Evolutionary conservation across 139 green algal genomes (phyloP), one percentile per base, ranked within the genome.

Genomic region (Klebsormidium nitens): DNA sequence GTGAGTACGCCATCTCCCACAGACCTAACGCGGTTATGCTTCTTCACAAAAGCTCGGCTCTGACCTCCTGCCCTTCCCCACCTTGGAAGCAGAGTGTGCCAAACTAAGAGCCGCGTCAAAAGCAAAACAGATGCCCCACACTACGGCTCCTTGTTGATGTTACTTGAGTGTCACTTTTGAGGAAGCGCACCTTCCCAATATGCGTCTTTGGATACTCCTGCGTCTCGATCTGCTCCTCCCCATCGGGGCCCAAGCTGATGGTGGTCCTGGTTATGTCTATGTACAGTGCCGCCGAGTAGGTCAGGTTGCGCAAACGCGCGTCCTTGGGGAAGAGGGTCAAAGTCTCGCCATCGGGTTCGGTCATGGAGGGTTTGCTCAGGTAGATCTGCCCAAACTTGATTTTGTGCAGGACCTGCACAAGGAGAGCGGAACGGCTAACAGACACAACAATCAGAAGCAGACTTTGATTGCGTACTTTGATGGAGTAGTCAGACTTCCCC

Each of bases 321-420:
- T 97, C 93, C 60, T 94, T 95, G 19, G 94, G 94, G 67, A 97
- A 98, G 19, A 99, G 74, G 6, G 86, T 84, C 1, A 64, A 70
- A 31, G 89, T 93, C 64, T 97, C 87, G 8, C 91, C 93, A 69
- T 98, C 94, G 1, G 81, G 64, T 79, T 98, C 94, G 0, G 89
- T 95, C 69, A 95, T 90, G 36, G 90, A 89, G 1, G 94, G 94
- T 74, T 91, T 93, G 47, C 72, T 87, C 36, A 98, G 84, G 75
- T 96, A 98, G 62, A 98, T 95, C 85, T 98, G 93, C 11, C 86
- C 84, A 82, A 97, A 98, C 55, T 87, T 82, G 59, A 98, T 87
- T 47, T 79, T 82, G 62, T 69, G 76, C 36, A 35, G 19, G 19
- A 67, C 59, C 65, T 79, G 64, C 0, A 36, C 19, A 64, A 14